Percentiles rank a stretch among this genome's conserved stretches.
phyloP scores from a whole-genome alignment of 1,139 yeast species.

The Yamadazyma sp. region DNA sequence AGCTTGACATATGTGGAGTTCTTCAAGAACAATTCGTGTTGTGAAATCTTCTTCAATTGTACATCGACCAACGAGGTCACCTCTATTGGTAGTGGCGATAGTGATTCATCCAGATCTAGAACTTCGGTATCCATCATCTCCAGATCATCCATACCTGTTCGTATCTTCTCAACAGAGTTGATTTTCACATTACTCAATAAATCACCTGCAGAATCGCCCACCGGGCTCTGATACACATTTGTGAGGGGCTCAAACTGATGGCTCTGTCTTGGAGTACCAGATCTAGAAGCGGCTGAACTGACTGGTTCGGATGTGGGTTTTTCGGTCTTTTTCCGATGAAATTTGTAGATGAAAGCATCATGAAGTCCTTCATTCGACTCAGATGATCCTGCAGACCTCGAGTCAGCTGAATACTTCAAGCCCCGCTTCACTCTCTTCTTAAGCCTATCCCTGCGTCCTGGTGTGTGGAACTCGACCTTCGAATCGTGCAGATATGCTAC shows the following conservation, averaged over 20 bases:
- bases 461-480: slow-evolving; percentile 6
- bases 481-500: slow-evolving; percentile 3
- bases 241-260: not conserved
- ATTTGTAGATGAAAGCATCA: slow-evolving; percentile 1
- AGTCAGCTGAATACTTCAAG: slow-evolving; percentile 11
- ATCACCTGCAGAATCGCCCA: slow-evolving; percentile 6
- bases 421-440: slow-evolving; percentile 11
- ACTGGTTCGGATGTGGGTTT: not conserved
- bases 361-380: slow-evolving; percentile 5
- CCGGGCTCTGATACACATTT: not conserved
- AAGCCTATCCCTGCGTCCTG: slow-evolving; percentile 13
- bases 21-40: slow-evolving; percentile 15
- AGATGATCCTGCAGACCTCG: slow-evolving; percentile 10
- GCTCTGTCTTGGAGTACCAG: not conserved
- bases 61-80: slow-evolving; percentile 3
- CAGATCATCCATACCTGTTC: slow-evolving; percentile 7
- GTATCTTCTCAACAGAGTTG: slow-evolving; percentile 11
- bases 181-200: slow-evolving; percentile 12
- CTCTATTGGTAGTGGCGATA: not conserved
- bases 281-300: not conserved
- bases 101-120: not conserved
- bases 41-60: slow-evolving; percentile 8
- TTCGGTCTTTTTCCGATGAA: slow-evolving; percentile 4
- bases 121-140: slow-evolving; percentile 2
- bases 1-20: slow-evolving; percentile 19